Evolutionary conservation across 2,329 filamentous ascomycete genomes (phyloP).

Genomic region (Apiospora malaysiana): DNA sequence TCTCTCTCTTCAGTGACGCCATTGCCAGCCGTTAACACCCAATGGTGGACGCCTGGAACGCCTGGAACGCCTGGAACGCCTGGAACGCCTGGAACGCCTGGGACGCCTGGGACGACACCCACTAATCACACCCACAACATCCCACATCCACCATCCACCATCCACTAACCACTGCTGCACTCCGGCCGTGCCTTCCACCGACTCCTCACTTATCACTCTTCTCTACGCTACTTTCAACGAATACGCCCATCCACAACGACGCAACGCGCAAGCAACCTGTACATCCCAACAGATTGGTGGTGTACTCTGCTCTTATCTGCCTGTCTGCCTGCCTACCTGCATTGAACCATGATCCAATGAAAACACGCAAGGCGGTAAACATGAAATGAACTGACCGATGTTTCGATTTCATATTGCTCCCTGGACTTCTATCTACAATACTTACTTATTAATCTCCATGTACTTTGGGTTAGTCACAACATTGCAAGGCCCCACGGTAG

Average conservation of each 20-base stretch:
- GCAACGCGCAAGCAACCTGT: neutral
- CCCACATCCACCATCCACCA: too few species aligned
- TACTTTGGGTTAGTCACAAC: neutral
- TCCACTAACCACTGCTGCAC: neutral
- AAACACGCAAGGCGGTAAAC: neutral
- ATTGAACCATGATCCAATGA: neutral
- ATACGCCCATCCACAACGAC: neutral
- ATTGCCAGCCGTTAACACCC: neutral
- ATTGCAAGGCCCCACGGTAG: neutral
- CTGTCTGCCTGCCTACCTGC: neutral
- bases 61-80: neutral
- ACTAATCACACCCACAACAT: neutral
- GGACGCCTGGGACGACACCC: too few species aligned
- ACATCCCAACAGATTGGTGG: neutral
- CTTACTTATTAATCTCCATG: neutral
- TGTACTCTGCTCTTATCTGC: neutral
- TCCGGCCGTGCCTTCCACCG: neutral
- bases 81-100: neutral
- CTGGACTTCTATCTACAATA: too few species aligned
- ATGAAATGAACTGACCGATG: conserved; percentile 5
- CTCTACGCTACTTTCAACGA: neutral
- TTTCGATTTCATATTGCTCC: neutral
- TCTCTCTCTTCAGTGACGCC: neutral
- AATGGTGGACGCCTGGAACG: neutral
- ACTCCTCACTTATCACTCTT: neutral